Evolutionary conservation across 202 grass and related monocot genomes (phyloP), one percentile per base, ranked within the genome.

Genomic region (Zizania palustris): DNA sequence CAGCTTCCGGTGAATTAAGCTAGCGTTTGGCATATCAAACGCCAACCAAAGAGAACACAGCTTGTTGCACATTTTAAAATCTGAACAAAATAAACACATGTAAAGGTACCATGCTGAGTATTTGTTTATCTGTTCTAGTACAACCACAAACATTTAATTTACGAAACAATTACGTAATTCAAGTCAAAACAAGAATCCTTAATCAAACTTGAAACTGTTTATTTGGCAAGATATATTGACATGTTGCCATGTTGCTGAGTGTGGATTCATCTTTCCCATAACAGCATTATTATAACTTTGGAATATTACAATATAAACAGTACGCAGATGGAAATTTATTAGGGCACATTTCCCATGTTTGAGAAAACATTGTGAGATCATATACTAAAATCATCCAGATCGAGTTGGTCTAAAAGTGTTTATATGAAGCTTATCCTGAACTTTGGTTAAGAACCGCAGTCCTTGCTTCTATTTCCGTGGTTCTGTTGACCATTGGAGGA

Each of bases 61-160:
- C 18, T 63, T 69, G 18, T 13, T 77, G 8, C n/a, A 41, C 63
- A 28, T 60, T 69, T 76, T 45, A 44, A 33, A 65, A 72, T 72
- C 22, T 38, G 56, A 44, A 42, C 4, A 72, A 69, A 43, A 67
- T 43, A 33, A 50, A 65, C 7, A 41, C 51, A 77, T 65, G 7
- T 50, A 49, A 6, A 63, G 51, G 63, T 41, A 39, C 48, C 44
- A 45, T 45, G 22, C 2, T 72, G 41, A 48, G 61, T 46, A 12
- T 22, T 63, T 79, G 7, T 11, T 35, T 46, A 35, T 78, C 7
- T 42, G 43, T 57, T 19, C 15, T 48, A 73, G 46, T 73, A 19
- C 11, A 60, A 35, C 10, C 60, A 35, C 37, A 86, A 53, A 50
- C 15, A 74, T 73, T 62, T 14, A 65, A 22, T 34, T 72, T 41